A percentile compares a stretch with the other conserved stretches of the same genome.
Evolutionary conservation across 2,329 filamentous ascomycete species (phyloP).

Genomic region (Xylariales sp.): DNA sequence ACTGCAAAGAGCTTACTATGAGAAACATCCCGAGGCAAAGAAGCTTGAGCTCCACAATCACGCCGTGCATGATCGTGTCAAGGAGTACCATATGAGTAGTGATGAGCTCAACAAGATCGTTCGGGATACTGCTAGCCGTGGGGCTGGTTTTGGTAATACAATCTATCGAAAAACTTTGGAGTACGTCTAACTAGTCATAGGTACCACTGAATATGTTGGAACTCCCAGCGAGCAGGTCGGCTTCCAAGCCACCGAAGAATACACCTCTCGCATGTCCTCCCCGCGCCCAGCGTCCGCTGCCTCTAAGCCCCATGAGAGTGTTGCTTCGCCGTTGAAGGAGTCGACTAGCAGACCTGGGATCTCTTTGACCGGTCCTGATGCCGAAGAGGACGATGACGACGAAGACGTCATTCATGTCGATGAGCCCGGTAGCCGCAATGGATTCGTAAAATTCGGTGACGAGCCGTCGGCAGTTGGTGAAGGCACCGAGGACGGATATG

Average conservation of each 20-base stretch:
- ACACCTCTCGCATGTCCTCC: slow-evolving; percentile 70
- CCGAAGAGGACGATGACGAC: slow-evolving; percentile 36
- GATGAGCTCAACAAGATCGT: slow-evolving; percentile 90
- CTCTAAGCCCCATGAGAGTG: slow-evolving; percentile 30
- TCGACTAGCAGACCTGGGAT: slow-evolving; percentile 21
- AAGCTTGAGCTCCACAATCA: slow-evolving; percentile 65
- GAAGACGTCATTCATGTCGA: slow-evolving; percentile 73
- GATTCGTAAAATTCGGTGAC: slow-evolving; percentile 39
- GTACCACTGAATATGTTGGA: slow-evolving; percentile 57
- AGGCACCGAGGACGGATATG: slow-evolving; percentile 55
- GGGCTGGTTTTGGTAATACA: slow-evolving; percentile 46
- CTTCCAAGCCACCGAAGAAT: slow-evolving; percentile 82
- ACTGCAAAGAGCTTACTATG: slow-evolving; percentile 87
- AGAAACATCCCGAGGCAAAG: slow-evolving; percentile 80
- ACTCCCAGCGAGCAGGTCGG: slow-evolving; percentile 90
- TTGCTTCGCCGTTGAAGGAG: slow-evolving; percentile 28
- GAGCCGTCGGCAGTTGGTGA: slow-evolving; percentile 47
- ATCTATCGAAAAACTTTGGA: slow-evolving; percentile 22
- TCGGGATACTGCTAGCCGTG: slow-evolving; percentile 58
- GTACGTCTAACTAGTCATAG: slow-evolving; percentile 42
- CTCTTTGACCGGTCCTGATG: slow-evolving; percentile 21
- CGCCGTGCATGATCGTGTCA: slow-evolving; percentile 50
- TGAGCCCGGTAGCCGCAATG: slow-evolving; percentile 48
- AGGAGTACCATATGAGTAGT: slow-evolving; percentile 81
- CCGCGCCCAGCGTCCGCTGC: slow-evolving; percentile 49